phyloP scores from a whole-genome alignment of 1,284 basidiomycete genomes.

The Tylopilus sp. region DNA sequence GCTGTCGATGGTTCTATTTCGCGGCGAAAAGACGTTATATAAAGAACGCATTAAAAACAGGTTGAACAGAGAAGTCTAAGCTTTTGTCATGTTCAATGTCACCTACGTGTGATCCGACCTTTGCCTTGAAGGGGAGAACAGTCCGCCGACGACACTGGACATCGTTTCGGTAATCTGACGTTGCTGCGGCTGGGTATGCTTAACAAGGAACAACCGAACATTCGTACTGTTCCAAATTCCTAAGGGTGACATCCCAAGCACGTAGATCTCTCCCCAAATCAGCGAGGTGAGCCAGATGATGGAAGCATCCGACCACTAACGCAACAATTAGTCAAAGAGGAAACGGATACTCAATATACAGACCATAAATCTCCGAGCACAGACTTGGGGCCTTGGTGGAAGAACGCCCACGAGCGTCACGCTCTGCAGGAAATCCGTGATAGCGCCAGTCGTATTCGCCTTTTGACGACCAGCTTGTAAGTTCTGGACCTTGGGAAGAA shows the following conservation, averaged over 20 bases:
- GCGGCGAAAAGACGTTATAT: neutral
- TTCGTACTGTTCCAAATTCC: slow-evolving; percentile 86
- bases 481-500: slow-evolving; percentile 81
- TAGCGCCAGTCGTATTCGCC: slow-evolving; percentile 57
- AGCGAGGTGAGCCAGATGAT: slow-evolving; percentile 85
- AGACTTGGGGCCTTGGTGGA: slow-evolving; percentile 60
- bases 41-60: neutral
- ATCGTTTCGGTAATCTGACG: slow-evolving; percentile 72
- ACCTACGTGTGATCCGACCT: slow-evolving; percentile 28
- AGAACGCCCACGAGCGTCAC: slow-evolving; percentile 64
- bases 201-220: slow-evolving; percentile 83
- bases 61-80: neutral
- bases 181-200: slow-evolving; percentile 66
- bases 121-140: slow-evolving; percentile 30
- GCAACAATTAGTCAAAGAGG: slow-evolving; percentile 6
- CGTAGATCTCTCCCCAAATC: slow-evolving; percentile 90
- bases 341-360: slow-evolving; percentile 21
- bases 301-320: slow-evolving; percentile 83
- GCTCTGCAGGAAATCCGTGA: slow-evolving; percentile 65
- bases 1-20: neutral
- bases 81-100: neutral
- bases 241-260: slow-evolving; percentile 77
- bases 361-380: slow-evolving; percentile 71
- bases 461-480: slow-evolving; percentile 63
- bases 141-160: slow-evolving; percentile 62